Evolutionary conservation across 192 early-diverging fungal species (phyloP).

Genomic region (Jimgerdemannia flammicorona): DNA sequence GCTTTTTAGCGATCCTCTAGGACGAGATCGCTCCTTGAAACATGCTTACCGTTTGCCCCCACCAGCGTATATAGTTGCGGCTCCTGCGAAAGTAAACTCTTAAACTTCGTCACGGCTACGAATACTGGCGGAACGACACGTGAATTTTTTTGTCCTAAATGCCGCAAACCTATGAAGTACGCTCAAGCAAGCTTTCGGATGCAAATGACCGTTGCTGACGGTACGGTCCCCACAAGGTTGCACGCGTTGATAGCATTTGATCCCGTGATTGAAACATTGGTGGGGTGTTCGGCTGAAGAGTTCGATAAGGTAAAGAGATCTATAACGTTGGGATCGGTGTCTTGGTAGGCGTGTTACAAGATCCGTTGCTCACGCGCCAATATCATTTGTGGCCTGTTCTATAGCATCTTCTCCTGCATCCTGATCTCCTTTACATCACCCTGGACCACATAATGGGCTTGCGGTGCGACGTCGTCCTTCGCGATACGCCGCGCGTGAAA

Average conservation of each 20-base stretch:
- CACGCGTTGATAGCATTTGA: constrained; percentile 7
- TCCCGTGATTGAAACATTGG: neutral
- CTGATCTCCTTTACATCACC: constrained; percentile 5
- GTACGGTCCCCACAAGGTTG: neutral
- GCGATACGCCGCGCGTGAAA: neutral
- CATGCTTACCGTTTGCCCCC: neutral
- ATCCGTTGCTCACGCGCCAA: too few species aligned
- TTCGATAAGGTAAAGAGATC: constrained; percentile 5
- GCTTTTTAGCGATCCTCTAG: too few species aligned
- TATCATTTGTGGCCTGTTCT: neutral
- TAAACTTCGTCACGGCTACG: neutral
- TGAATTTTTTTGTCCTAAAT: constrained; percentile 8
- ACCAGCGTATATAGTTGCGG: constrained; percentile 6
- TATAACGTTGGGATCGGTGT: neutral
- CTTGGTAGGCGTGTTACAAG: neutral
- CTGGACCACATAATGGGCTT: neutral
- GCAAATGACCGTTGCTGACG: constrained; percentile 8
- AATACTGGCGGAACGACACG: neutral
- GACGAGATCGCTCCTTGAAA: too few species aligned
- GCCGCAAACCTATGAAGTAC: neutral
- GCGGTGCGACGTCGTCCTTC: neutral
- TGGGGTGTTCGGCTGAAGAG: constrained; percentile 7
- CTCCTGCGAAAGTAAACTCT: constrained; percentile 3
- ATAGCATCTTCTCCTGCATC: neutral
- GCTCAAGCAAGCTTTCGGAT: neutral